Conservation (phyloP, 139 green algal species). For the Astrephomene gubernaculifera region DNA sequence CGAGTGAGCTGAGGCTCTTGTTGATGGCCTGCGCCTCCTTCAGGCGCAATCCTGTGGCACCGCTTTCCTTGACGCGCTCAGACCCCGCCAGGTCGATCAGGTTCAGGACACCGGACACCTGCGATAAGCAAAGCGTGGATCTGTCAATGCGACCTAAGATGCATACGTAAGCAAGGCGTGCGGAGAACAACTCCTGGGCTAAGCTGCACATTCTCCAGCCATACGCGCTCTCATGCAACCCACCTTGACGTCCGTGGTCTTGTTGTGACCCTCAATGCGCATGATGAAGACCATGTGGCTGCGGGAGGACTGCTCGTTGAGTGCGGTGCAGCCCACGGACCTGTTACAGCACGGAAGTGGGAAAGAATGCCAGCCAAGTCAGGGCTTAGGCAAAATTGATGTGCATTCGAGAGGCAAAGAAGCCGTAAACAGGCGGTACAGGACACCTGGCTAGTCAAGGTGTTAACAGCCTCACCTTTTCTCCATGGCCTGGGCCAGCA, state of each 20-base stretch:
- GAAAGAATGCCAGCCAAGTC: no score
- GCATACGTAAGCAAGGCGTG: no score
- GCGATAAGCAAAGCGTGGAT: not conserved
- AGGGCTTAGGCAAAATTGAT: not conserved
- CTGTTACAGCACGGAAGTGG: no score
- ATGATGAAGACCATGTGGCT: slow-evolving; percentile 90
- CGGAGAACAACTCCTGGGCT: not conserved
- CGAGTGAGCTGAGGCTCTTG: slow-evolving; percentile 84
- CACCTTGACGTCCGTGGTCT: slow-evolving; percentile 67
- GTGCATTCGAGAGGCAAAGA: no score
- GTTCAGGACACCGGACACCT: slow-evolving; percentile 74
- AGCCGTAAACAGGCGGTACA: no score
- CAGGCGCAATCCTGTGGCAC: slow-evolving; percentile 82
- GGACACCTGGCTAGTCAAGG: no score
- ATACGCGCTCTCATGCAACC: not conserved
- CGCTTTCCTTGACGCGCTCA: slow-evolving; percentile 88
- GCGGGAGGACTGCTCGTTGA: slow-evolving; percentile 93
- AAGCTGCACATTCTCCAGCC: not conserved
- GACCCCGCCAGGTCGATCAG: slow-evolving; percentile 91
- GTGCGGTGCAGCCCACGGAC: slow-evolving; percentile 83
- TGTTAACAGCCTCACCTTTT: slow-evolving; percentile 54
- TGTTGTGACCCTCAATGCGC: slow-evolving; percentile 83
- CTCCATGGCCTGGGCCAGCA: slow-evolving; percentile 73
- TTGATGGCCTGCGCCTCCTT: slow-evolving; percentile 97
- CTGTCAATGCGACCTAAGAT: not conserved